Base-by-base conservation (phyloP, 306 rosid genomes). In the Trifolium pratense region DNA sequence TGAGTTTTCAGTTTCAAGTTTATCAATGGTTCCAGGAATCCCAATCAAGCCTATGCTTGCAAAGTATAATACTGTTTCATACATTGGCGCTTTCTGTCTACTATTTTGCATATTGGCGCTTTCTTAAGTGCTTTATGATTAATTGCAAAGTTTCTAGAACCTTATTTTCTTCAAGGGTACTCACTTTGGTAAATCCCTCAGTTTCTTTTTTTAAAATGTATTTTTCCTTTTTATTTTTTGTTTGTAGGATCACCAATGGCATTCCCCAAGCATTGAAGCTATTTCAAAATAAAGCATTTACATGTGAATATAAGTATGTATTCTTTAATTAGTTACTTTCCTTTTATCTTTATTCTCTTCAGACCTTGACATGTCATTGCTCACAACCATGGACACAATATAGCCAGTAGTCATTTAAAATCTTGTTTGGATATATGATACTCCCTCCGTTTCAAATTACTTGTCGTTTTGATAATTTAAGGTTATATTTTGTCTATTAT, bases 21-120 rank as follows among this genome's bases (percentile, higher is more conserved):
- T 93, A 83, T 86, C 97, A 80, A 93, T 93, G 96, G 82, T 87
- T 85, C 93, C 98, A 51, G 97, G 98, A 86, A 83, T 87, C 73
- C 97, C 98, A 60, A 90, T 93, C 70, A 93, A 87, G 86, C 98
- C 98, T 79, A 93, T 93, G 98, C 98, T 93, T 74, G 97, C 98
- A 59, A 93, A 86, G 98, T 93, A 89, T 73, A n/a, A 21, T 76
- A 23, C 75, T 55, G 70, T 78, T 80, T 39, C 66, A 60, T 59
- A 48, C 36, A 20, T 52, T 53, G 18, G 1, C 52, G 75, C 32
- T 59, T 40, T 37, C 51, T 42, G 13, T 72, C 15, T 76, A 26
- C 72, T 58, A 71, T 77, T 77, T 42, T 55, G 46, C 45, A 34
- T 57, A 21, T 55, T 62, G 36, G 6, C 61, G 63, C 43, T 56